Conservation (phyloP, 192 early-diverging fungal species). For the Backusella circina region DNA sequence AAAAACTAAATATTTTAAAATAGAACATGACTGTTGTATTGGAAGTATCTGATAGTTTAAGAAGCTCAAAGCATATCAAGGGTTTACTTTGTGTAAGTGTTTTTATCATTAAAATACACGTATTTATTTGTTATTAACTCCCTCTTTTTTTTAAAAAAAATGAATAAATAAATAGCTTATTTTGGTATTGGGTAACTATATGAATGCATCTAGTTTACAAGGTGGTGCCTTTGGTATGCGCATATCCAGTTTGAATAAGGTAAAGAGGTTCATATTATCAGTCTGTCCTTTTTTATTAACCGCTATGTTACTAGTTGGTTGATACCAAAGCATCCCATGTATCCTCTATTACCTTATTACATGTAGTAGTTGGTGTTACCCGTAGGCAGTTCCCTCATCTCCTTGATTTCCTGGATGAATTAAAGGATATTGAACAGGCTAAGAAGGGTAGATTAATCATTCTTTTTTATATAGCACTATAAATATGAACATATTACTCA, state of each 20-base stretch:
- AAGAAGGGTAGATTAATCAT: constrained; percentile 43
- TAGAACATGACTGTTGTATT: constrained; percentile 57
- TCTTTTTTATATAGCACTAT: background rate
- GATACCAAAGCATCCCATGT: constrained; percentile 75
- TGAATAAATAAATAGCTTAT: too few relatives aligned
- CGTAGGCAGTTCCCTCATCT: constrained; percentile 59
- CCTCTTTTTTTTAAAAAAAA: too few relatives aligned
- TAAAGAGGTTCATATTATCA: background rate
- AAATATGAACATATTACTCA: background rate
- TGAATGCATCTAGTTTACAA: constrained; percentile 73
- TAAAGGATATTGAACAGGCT: constrained; percentile 61
- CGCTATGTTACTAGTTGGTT: constrained; percentile 44
- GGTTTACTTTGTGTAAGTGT: constrained; percentile 57
- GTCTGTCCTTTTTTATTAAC: background rate
- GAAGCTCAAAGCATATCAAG: constrained; percentile 61
- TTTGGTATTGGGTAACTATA: constrained; percentile 77
- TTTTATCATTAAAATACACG: background rate
- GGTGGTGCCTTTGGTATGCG: constrained; percentile 82
- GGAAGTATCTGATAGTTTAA: constrained; percentile 56
- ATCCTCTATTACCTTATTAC: constrained; percentile 65
- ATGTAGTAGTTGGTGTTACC: constrained; percentile 64
- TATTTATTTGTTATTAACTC: background rate
- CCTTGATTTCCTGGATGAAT: constrained; percentile 59
- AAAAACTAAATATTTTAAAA: too few relatives aligned
- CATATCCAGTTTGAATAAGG: constrained; percentile 76